Evolutionary conservation across 2,329 filamentous ascomycete species (phyloP).

Genomic region (Phaeophleospora eucalypticola): DNA sequence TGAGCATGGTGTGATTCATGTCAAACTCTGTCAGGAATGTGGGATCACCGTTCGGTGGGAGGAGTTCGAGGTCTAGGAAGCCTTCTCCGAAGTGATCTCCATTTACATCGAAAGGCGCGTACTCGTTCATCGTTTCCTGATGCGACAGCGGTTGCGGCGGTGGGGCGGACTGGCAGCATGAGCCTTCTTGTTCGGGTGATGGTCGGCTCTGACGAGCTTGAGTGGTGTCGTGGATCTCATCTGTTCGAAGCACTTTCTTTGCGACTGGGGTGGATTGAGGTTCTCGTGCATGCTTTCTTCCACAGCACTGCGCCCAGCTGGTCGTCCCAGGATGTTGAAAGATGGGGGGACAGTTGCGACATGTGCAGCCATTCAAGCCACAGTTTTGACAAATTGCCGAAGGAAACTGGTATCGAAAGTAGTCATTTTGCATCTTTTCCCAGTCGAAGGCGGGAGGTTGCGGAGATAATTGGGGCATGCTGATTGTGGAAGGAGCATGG

Average conservation of each 20-base stretch:
- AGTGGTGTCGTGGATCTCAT: conserved; percentile 1
- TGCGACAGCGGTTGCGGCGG: too few relatives aligned
- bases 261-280: conserved; percentile 18
- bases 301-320: conserved; percentile 33
- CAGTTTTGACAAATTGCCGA: conserved; percentile 34
- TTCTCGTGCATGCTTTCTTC: conserved; percentile 30
- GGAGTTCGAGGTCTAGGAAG: conserved; percentile 8
- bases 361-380: conserved; percentile 32
- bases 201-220: neutral
- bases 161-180: neutral
- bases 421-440: conserved; percentile 25
- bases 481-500: neutral
- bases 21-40: neutral
- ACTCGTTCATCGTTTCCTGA: neutral
- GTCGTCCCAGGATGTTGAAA: conserved; percentile 30
- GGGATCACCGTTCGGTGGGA: conserved; percentile 6
- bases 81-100: conserved; percentile 1
- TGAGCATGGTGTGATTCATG: conserved; percentile 9
- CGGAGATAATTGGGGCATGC: conserved; percentile 8
- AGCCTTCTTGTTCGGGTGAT: neutral
- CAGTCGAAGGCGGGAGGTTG: conserved; percentile 24
- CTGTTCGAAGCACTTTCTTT: conserved; percentile 15
- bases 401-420: conserved; percentile 30
- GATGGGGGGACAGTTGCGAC: conserved; percentile 31
- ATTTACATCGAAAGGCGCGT: conserved; percentile 3